Evolutionary conservation across 352 stramenopile species (phyloP), one percentile per base, ranked within the genome.

Genomic region (Phytophthora cryptogea): DNA sequence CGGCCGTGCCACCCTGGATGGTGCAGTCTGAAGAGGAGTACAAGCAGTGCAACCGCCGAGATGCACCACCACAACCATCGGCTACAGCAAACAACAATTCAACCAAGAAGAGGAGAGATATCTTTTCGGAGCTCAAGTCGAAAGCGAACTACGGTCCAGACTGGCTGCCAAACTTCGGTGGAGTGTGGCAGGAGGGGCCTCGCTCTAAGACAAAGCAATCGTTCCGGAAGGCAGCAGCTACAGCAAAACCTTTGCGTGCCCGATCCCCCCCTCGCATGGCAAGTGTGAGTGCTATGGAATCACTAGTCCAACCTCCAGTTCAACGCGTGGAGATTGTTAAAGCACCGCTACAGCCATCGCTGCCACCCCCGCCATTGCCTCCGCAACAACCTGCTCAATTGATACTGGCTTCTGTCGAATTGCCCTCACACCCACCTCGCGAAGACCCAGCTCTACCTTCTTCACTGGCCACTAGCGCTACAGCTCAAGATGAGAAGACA

Each of bases 111-210:
- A 56, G 46, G 50, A 65, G 48, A 68, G 63, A 75, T 23, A 76
- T 83, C 39, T 82, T 80, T 30, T 57, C 63, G 11, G 32, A 58
- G 30, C 41, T 79, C 14, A 40, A 72, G 31, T 53, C 63, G 14
- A 52, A 77, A 17, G 49, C 55, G 16, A 30, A 62, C 8, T 74
- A 81, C 41, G 63, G 66, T 13, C 39, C 66, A 8, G 69, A 72
- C 17, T 93, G 84, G 84, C 59, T 93, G 11, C 84, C 84, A 17
- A 91, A 91, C 39, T 93, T 93, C 56, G 82, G 84, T 10, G 68
- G 79, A 0, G 82, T 93, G 11, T 93, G 84, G 84, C 78, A 93
- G 53, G 78, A 87, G 36, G 82, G 82, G 0, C 69, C 82, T 23
- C 80, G 84, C 3, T 74, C 61, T 35, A 79, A 77, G 54, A 90